phyloP scores from a whole-genome alignment of 805 yeast genomes.

The Citeromyces nyonsensis region DNA sequence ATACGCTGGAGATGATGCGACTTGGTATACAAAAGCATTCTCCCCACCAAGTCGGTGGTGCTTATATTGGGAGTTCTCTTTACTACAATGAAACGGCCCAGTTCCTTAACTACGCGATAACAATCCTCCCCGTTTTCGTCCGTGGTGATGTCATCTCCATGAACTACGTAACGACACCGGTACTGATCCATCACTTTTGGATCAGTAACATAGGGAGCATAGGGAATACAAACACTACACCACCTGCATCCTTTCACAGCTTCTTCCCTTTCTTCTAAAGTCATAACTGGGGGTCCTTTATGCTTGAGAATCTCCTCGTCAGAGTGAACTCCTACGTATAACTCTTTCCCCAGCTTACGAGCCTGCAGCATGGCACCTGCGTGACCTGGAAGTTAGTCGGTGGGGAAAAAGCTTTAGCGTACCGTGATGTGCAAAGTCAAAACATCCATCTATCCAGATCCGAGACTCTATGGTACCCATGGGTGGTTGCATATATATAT shows the following conservation, averaged over 20 bases:
- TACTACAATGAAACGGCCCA: constrained; percentile 81
- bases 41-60: constrained; percentile 86
- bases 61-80: constrained; percentile 88
- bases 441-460: constrained; percentile 96
- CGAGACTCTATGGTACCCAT: constrained; percentile 15
- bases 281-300: constrained; percentile 95
- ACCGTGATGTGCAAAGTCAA: constrained; percentile 96
- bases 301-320: constrained; percentile 74
- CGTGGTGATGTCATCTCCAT: constrained; percentile 95
- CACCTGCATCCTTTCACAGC: constrained; percentile 89
- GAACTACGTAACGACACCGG: constrained; percentile 84
- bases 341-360: constrained; percentile 59
- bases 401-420: constrained; percentile 20
- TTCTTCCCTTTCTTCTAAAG: constrained; percentile 55
- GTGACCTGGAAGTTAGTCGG: constrained; percentile 26
- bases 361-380: constrained; percentile 96
- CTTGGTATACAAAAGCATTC: constrained; percentile 56
- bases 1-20: constrained; percentile 35
- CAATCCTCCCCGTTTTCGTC: constrained; percentile 94
- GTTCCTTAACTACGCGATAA: constrained; percentile 67
- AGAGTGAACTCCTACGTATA: constrained; percentile 81
- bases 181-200: constrained; percentile 62
- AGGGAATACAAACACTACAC: constrained; percentile 55
- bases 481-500: not conserved
- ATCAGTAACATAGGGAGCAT: constrained; percentile 90